phyloP scores from a whole-genome alignment of 805 yeast genomes.

The Spathaspora passalidarum region DNA sequence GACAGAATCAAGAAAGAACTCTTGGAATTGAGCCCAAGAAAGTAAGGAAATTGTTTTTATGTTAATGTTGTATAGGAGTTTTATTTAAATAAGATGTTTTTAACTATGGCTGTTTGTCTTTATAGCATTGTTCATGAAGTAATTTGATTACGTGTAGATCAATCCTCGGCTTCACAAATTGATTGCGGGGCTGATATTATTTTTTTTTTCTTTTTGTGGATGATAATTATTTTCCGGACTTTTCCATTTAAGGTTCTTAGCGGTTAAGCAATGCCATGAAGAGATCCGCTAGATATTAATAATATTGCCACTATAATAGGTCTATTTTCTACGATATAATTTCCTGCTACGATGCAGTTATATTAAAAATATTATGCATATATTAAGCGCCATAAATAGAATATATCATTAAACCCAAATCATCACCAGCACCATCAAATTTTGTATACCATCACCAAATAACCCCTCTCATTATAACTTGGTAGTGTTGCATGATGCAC shows the following conservation, averaged over 20 bases:
- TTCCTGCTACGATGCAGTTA: neutral
- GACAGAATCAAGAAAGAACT: constrained; percentile 63
- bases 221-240: too few relatives aligned
- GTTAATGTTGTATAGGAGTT: constrained; percentile 1
- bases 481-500: constrained; percentile 42
- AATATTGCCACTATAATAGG: too few relatives aligned
- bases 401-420: neutral
- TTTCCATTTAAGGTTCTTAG: too few relatives aligned
- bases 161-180: too few relatives aligned
- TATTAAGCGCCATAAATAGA: neutral
- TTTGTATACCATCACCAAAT: neutral
- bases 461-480: constrained; percentile 22
- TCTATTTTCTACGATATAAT: too few relatives aligned
- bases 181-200: too few relatives aligned
- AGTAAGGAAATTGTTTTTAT: constrained; percentile 4
- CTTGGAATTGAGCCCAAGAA: constrained; percentile 48
- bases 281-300: too few relatives aligned
- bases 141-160: too few relatives aligned
- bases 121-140: neutral
- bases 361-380: constrained; percentile 1
- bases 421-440: constrained; percentile 1
- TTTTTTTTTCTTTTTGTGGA: too few relatives aligned
- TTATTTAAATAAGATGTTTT: neutral
- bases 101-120: neutral
- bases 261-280: too few relatives aligned